Percentiles rank a stretch among this genome's conserved stretches.
Conservation (phyloP, 192 early-diverging fungal genomes). For the Mortierella hygrophila region DNA sequence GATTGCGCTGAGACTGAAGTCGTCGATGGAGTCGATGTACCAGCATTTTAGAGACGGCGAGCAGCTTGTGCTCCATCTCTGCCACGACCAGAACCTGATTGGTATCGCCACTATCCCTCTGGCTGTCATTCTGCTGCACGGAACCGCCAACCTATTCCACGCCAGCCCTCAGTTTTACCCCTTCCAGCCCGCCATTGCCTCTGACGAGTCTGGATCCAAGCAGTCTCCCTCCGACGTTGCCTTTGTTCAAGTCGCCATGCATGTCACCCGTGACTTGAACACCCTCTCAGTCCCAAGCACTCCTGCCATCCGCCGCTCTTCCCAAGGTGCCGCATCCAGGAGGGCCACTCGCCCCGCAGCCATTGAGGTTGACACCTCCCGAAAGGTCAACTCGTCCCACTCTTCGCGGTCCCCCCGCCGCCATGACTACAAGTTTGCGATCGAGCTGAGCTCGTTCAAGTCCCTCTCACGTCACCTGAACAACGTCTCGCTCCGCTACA, state of each 20-base stretch:
- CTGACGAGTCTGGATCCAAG: slow-evolving; percentile 17
- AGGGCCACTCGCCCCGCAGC: slow-evolving; percentile 32
- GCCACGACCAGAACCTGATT: slow-evolving; percentile 55
- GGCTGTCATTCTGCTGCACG: slow-evolving; percentile 49
- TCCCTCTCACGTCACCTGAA: slow-evolving; percentile 24
- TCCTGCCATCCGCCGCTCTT: slow-evolving; percentile 52
- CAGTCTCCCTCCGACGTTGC: slow-evolving; percentile 19
- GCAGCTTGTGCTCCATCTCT: slow-evolving; percentile 55
- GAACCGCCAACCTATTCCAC: slow-evolving; percentile 53
- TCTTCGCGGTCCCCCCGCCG: slow-evolving; percentile 44
- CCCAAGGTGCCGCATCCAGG: slow-evolving; percentile 31
- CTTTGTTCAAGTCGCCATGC: slow-evolving; percentile 49
- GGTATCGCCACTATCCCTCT: slow-evolving; percentile 59
- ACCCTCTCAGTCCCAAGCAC: slow-evolving; percentile 47
- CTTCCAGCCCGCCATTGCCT: slow-evolving; percentile 22
- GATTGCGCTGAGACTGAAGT: slow-evolving; percentile 51
- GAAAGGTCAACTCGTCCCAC: slow-evolving; percentile 25
- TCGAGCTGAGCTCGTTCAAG: slow-evolving; percentile 52
- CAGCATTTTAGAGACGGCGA: slow-evolving; percentile 52
- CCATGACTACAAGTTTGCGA: slow-evolving; percentile 57
- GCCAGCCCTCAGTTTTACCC: slow-evolving; percentile 50
- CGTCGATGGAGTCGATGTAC: slow-evolving; percentile 57
- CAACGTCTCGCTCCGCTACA: slow-evolving; percentile 50
- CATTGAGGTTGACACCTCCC: slow-evolving; percentile 38
- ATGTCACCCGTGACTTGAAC: slow-evolving; percentile 53